A percentile compares a stretch with the other conserved stretches of the same genome.
These are phyloP conservation scores for Mycena metata DNA, from an alignment of 768 basidiomycete genomes.

Conservation along the genomic window DNA sequence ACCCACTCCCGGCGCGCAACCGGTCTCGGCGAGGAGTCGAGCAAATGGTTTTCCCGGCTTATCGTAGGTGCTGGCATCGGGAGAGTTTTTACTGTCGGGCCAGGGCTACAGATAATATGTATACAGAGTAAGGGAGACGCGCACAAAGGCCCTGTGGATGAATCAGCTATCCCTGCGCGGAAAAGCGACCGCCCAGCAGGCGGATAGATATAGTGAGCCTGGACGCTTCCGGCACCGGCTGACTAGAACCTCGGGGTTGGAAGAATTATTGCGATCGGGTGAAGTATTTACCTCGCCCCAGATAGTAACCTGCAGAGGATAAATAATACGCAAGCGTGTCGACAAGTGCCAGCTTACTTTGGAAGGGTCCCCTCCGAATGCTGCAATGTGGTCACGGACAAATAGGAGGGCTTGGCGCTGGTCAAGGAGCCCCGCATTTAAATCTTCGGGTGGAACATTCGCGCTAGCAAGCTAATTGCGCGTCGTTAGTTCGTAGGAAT, in stretches of 20 bases:
- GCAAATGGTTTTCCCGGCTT: slow-evolving; percentile 65
- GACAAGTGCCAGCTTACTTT: no score
- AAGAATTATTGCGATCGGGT: no score
- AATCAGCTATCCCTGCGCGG: slow-evolving; percentile 67
- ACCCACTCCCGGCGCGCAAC: slow-evolving; percentile 54
- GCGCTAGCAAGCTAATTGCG: slow-evolving; percentile 59
- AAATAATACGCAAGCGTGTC: no score
- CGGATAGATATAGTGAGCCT: slow-evolving; percentile 62
- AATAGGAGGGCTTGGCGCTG: slow-evolving; percentile 71
- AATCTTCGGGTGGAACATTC: slow-evolving; percentile 58
- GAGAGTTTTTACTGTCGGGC: slow-evolving; percentile 63
- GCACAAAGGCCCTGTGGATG: slow-evolving; percentile 68
- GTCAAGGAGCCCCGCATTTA: slow-evolving; percentile 75
- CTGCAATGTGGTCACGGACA: slow-evolving; percentile 73
- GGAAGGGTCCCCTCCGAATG: slow-evolving; percentile 73
- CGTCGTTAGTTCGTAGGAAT: background rate
- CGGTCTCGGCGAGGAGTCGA: slow-evolving; percentile 60
- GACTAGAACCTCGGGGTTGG: no score
- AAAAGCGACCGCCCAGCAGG: slow-evolving; percentile 52
- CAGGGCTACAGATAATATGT: background rate
- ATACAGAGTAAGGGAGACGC: slow-evolving; percentile 35
- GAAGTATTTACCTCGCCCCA: slow-evolving; percentile 75
- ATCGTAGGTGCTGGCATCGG: slow-evolving; percentile 61
- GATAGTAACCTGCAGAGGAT: slow-evolving; percentile 67
- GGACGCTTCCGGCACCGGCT: slow-evolving; percentile 65